Evolutionary conservation across 768 basidiomycete species (phyloP), one percentile per base, ranked within the genome.

Genomic region (Dacryopinax spathularia): DNA sequence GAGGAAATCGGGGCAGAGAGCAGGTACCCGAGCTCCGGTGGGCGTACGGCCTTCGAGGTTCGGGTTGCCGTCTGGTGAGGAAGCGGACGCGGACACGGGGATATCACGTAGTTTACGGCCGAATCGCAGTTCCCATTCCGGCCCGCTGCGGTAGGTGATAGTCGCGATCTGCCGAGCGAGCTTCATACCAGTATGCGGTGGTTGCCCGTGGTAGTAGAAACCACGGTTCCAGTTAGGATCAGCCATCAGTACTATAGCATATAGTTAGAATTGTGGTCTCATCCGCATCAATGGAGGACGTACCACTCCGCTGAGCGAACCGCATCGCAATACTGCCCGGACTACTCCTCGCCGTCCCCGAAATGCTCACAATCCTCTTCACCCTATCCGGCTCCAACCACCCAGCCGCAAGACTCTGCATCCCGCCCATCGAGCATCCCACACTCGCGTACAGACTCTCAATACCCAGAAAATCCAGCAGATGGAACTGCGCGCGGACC

Each of bases 141-240:
- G 96, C 1, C 96, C 96, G 13, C 96, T 98, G 35, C 96, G 87
- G 74, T 99, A 99, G 0, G 96, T 98, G 71, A 99, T 96, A 1
- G 96, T 99, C 12, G 96, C 96, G 67, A 99, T 98, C 77, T 99
- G 96, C 68, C 96, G 83, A 29, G 96, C 96, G 20, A 99, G 82
- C 73, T 99, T 99, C 93, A 99, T 97, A 31, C 96, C 96, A 1
- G 86, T 89, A 72, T 99, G 96, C 0, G 96, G 96, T 1, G 96
- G 96, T n/a, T 94, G 72, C 7, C 81, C 80, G 65, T 95, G 91
- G 72, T 99, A 99, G 73, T 99, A 99, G 74, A 95, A 98, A 2
- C 96, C 96, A 34, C 92, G 86, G 66, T 98, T 99, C 96, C 96
- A 99, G 67, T 98, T 97, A 0, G 95, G 95, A 75, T 99, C 96